These are phyloP conservation scores for Fusarium torulosum DNA, from an alignment of 2,329 filamentous ascomycete genomes.

Conservation along the genomic window DNA sequence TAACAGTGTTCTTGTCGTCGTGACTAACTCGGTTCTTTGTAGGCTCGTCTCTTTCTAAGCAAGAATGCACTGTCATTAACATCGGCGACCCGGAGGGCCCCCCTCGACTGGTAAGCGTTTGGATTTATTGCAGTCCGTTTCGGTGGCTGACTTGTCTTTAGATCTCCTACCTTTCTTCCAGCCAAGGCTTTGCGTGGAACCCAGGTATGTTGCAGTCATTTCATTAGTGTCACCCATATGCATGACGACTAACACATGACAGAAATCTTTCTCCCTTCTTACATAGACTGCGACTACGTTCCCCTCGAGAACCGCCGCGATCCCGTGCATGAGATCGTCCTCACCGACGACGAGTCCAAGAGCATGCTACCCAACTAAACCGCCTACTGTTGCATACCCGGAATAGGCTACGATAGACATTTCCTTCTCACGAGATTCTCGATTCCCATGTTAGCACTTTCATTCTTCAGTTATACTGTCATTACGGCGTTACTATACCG, in stretches of 20 bases:
- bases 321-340: slow-evolving; percentile 80
- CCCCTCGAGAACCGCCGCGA: slow-evolving; percentile 82
- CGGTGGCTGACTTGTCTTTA: slow-evolving; percentile 52
- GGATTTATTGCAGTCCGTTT: not conserved
- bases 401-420: slow-evolving; percentile 45
- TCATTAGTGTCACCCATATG: not conserved
- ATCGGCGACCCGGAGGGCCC: slow-evolving; percentile 80
- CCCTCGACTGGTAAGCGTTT: slow-evolving; percentile 72
- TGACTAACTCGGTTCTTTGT: slow-evolving; percentile 51
- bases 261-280: slow-evolving; percentile 87
- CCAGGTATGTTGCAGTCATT: slow-evolving; percentile 65
- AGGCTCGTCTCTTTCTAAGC: slow-evolving; percentile 79
- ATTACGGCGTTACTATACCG: slow-evolving; percentile 39
- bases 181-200: slow-evolving; percentile 87
- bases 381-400: slow-evolving; percentile 29
- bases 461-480: slow-evolving; percentile 24
- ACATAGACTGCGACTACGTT: slow-evolving; percentile 79
- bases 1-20: slow-evolving; percentile 8
- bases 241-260: slow-evolving; percentile 22
- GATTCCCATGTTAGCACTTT: slow-evolving; percentile 34
- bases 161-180: slow-evolving; percentile 84
- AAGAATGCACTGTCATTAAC: slow-evolving; percentile 85
- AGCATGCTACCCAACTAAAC: slow-evolving; percentile 74
- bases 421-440: slow-evolving; percentile 48
- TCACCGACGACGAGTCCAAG: slow-evolving; percentile 82